A percentile compares a stretch with the other conserved stretches of the same genome.
Evolutionary conservation across 768 basidiomycete genomes (phyloP).

Genomic region (Chiua virens): DNA sequence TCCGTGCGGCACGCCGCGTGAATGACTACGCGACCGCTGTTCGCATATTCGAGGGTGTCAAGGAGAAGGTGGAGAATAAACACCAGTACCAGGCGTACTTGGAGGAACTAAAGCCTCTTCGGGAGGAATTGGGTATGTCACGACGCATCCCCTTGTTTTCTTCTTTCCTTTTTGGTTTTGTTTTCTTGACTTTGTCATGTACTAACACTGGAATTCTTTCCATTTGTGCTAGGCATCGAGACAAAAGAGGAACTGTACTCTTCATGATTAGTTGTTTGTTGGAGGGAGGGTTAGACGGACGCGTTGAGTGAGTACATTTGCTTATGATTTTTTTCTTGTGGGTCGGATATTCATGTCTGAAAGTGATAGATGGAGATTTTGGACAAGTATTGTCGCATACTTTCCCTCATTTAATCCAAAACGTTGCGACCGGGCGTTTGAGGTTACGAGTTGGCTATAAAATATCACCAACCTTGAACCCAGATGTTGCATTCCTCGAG

Average conservation of each 20-base stretch:
- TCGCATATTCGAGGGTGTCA: slow-evolving; percentile 91
- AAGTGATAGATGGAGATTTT: slow-evolving; percentile 27
- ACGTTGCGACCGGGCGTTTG: neutral
- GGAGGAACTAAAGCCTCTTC: slow-evolving; percentile 82
- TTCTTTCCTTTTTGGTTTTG: neutral
- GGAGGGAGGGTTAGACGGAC: slow-evolving; percentile 8
- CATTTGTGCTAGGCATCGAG: slow-evolving; percentile 45
- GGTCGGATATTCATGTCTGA: slow-evolving; percentile 1
- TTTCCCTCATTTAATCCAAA: slow-evolving; percentile 21
- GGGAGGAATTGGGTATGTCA: slow-evolving; percentile 85
- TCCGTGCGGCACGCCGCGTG: slow-evolving; percentile 85
- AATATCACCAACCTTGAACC: neutral
- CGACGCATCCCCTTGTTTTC: neutral
- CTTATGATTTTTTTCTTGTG: neutral
- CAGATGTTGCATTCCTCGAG: too few species aligned
- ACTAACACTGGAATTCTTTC: neutral
- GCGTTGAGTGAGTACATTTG: slow-evolving; percentile 15
- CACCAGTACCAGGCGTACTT: slow-evolving; percentile 92
- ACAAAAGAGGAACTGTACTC: slow-evolving; percentile 66
- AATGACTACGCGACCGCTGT: slow-evolving; percentile 98
- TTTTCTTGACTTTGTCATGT: neutral
- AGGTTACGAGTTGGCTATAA: neutral
- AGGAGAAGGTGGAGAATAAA: slow-evolving; percentile 98
- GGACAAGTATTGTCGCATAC: slow-evolving; percentile 19
- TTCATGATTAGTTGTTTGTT: slow-evolving; percentile 31